Evolutionary conservation across 148 eudicot genomes (phyloP), one percentile per base, ranked within the genome.

Genomic region (Fagopyrum tataricum): DNA sequence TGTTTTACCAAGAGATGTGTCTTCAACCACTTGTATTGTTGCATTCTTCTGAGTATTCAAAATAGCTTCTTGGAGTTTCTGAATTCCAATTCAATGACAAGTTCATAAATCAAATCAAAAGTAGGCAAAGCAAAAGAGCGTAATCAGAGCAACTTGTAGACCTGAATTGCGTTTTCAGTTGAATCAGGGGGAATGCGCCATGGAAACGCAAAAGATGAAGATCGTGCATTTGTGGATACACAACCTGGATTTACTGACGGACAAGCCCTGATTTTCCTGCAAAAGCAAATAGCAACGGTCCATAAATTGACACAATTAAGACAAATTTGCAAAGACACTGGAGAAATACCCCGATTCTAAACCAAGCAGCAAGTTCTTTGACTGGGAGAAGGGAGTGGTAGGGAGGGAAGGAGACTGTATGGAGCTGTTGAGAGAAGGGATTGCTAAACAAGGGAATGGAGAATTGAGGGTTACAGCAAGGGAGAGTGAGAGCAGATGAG

Each of bases 181-280:
- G 87, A 78, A 46, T 68, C 81, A 21, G 85, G 77, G 59, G 90
- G 85, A 75, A 95, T 88, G 26, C 76, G 76, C 98, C 96, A 91
- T 21, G 98, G 98, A 71, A 95, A 91, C 43, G 87, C 84, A 41
- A 87, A 91, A 64, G 82, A 84, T 7, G 97, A 80, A 0, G 99
- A 88, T 67, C 80, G 79, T 10, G 99, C 93, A 75, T 95, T 95
- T 13, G 93, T 88, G 6, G 99, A 85, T 40, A 95, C 79, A 55
- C 99, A 95, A 4, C 98, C 79, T 13, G 98, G 98, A 79, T 95
- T 95, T 12, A 87, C 79, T 14, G 96, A 87, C 2, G 98, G 98
- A 77, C 98, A 95, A 49, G 90, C 74, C 70, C 97, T 87, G 77
- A 95, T 86, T 77, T 90, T 95, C 37, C 98, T 90, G 91, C 82